Base-by-base conservation (phyloP, 768 basidiomycete species). In the Boletus bicolor region DNA sequence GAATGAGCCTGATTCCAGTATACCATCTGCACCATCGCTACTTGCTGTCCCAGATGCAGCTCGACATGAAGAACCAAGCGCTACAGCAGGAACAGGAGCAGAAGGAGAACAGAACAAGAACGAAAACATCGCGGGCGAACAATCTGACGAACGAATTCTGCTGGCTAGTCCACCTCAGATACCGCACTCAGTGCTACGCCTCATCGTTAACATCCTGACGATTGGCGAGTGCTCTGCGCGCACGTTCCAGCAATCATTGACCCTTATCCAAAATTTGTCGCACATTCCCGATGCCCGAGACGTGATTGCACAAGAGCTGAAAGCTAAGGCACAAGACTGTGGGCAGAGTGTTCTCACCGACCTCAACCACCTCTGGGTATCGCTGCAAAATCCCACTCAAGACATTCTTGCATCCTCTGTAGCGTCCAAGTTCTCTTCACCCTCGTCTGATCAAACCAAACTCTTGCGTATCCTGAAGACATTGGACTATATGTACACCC, bases 181-280 rank as follows among this genome's bases (percentile, higher is more conserved):
- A 55, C 93, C 95, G 7, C 83, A 89, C 49, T 70, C 83, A 4
- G 86, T 90, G n/a, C 79, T 98, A 26, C 86, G 91, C 37, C 82
- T 94, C 37, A 93, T 98, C 57, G 93, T 97, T 68, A 98, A 98
- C 71, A 93, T 98, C 63, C 77, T 99, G 59, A 98, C 97, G n/a
- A 81, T 89, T 19, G 97, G 97, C 43, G 97, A 99, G 76, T 98
- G 96, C 67, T 93, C 94, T 24, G 91, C 89, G 42, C 82, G 89
- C 34, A 97, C 95, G n/a, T 99, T 99, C 82, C 89, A 93, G 62
- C 87, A 94, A 68, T 94, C 92, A 39, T 78, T 98, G 42, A 80
- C 87, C 17, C 82, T 98, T 35, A 98, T 99, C 54, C 93, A 96
- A 71, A 86, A 99, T 65, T 76, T 98, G 21, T 95, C 94, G 0